Conservation (phyloP, 2,329 filamentous ascomycete genomes). For the Diatrype stigma region DNA sequence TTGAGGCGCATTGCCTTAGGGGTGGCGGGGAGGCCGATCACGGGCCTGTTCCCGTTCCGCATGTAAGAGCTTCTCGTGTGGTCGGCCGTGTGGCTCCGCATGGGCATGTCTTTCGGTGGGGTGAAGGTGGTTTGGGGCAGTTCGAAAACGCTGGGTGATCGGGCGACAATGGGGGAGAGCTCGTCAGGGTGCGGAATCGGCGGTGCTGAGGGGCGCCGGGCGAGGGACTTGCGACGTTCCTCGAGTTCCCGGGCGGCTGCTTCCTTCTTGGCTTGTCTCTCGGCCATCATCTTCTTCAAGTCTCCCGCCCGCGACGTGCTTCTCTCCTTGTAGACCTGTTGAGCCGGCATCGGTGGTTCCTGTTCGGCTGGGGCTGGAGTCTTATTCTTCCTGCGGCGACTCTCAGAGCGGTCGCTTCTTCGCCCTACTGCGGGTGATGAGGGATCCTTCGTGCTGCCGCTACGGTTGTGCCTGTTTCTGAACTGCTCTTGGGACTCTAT, state of each 20-base stretch:
- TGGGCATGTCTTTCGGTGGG: slow-evolving; percentile 40
- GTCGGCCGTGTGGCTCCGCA: slow-evolving; percentile 63
- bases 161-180: slow-evolving; percentile 36
- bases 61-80: slow-evolving; percentile 51
- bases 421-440: slow-evolving; percentile 25
- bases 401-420: slow-evolving; percentile 35
- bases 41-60: slow-evolving; percentile 40
- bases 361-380: slow-evolving; percentile 23
- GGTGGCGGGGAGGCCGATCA: slow-evolving; percentile 81
- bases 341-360: slow-evolving; percentile 26
- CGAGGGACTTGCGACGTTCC: slow-evolving; percentile 79
- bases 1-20: slow-evolving; percentile 86
- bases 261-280: slow-evolving; percentile 65
- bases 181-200: slow-evolving; percentile 71
- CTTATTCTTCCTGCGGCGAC: slow-evolving; percentile 29
- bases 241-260: slow-evolving; percentile 81
- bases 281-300: slow-evolving; percentile 52
- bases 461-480: slow-evolving; percentile 50
- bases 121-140: slow-evolving; percentile 38
- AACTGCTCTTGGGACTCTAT: slow-evolving; percentile 52
- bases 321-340: slow-evolving; percentile 15
- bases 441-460: slow-evolving; percentile 36
- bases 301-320: slow-evolving; percentile 47
- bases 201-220: slow-evolving; percentile 73
- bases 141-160: slow-evolving; percentile 34